A percentile compares a stretch with the other conserved stretches of the same genome.
Conservation (phyloP, 331 rosid genomes). For the Ulmus americana region DNA sequence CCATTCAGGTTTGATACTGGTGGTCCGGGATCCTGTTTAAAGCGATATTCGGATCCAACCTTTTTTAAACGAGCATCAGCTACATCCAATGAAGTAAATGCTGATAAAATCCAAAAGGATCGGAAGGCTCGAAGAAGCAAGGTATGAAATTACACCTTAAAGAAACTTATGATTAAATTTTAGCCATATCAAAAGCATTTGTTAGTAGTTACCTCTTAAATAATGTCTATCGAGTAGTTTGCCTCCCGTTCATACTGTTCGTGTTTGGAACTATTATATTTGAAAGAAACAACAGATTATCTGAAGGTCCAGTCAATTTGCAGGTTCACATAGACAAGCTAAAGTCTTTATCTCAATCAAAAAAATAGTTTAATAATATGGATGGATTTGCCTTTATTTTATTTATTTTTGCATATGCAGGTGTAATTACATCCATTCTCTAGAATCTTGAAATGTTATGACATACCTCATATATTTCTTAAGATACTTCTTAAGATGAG, state of each 20-base stretch:
- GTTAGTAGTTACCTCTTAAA: not conserved
- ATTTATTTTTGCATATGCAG: slow-evolving; percentile 1
- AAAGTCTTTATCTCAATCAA: not conserved
- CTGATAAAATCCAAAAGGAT: slow-evolving; percentile 50
- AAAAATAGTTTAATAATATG: not conserved
- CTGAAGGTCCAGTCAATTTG: not conserved
- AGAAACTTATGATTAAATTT: slow-evolving; percentile 18
- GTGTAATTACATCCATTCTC: not conserved
- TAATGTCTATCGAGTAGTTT: not conserved
- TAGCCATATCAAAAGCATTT: not conserved
- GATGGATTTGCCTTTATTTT: not conserved
- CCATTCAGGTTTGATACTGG: slow-evolving; percentile 79
- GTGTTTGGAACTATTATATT: not conserved
- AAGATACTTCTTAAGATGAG: slow-evolving; percentile 6
- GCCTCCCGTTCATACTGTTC: not conserved
- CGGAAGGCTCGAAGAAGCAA: slow-evolving; percentile 64
- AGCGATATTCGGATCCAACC: slow-evolving; percentile 94
- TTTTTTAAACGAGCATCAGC: slow-evolving; percentile 67
- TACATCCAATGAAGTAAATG: slow-evolving; percentile 46
- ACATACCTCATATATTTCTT: slow-evolving; percentile 1
- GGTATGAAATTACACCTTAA: slow-evolving; percentile 39
- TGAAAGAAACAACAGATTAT: not conserved
- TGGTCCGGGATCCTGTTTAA: slow-evolving; percentile 90
- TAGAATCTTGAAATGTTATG: not conserved
- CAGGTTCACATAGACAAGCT: not conserved